Evolutionary conservation across 768 basidiomycete genomes (phyloP).

Genomic region (Antrodiella citrinella): DNA sequence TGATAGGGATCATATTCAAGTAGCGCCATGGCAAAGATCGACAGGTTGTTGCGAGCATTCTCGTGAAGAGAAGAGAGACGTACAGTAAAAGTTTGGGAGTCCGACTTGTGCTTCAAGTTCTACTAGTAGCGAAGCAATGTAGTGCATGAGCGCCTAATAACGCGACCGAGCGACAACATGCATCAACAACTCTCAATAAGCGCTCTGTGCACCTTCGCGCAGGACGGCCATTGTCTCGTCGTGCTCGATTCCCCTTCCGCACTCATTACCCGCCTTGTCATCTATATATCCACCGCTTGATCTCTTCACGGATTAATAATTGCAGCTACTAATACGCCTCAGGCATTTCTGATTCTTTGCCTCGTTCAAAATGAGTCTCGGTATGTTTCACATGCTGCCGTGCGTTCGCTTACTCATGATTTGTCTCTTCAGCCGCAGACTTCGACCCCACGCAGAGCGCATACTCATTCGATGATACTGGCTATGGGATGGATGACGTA

Average conservation of each 20-base stretch:
- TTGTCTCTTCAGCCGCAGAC: conserved; percentile 10
- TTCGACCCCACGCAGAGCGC: conserved; percentile 17
- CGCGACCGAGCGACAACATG: not conserved
- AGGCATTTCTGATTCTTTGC: too few relatives aligned
- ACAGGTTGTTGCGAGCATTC: conserved; percentile 31
- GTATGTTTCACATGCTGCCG: conserved; percentile 1
- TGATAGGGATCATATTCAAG: conserved; percentile 47
- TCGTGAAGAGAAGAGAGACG: too few relatives aligned
- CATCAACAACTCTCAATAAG: not conserved
- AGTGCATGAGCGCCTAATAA: not conserved
- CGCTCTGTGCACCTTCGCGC: not conserved
- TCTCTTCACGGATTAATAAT: too few relatives aligned
- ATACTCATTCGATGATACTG: conserved; percentile 46
- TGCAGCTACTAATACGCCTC: too few relatives aligned
- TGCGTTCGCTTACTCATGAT: not conserved
- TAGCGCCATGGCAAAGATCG: conserved; percentile 43
- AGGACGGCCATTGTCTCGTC: not conserved
- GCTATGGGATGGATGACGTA: conserved; percentile 42
- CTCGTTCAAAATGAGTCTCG: conserved; percentile 6
- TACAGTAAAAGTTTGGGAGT: too few relatives aligned
- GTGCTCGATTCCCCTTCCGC: not conserved
- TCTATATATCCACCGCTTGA: not conserved
- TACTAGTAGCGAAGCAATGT: too few relatives aligned
- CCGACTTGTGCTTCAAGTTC: too few relatives aligned
- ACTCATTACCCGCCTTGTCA: not conserved